phyloP scores from a whole-genome alignment of 2,329 filamentous ascomycete species.

The Sclerotinia glacialis region DNA sequence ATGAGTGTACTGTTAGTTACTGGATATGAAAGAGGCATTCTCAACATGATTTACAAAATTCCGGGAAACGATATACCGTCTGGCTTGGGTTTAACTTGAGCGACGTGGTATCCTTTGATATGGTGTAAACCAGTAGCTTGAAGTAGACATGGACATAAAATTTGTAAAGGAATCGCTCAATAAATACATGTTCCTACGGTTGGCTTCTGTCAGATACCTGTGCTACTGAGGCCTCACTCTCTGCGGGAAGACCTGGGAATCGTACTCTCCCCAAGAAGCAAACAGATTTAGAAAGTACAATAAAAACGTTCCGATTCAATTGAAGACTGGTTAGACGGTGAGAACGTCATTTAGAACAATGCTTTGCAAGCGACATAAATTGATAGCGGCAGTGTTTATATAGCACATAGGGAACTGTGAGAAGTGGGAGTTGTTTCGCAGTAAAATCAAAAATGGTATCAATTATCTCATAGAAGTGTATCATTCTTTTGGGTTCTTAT shows the following conservation, averaged over 20 bases:
- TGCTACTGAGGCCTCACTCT: not conserved
- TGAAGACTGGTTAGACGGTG: not conserved
- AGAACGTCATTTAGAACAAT: not conserved
- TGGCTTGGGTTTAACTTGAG: not conserved
- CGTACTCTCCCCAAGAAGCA: not conserved
- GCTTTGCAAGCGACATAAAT: not conserved
- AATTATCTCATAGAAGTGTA: constrained; percentile 18
- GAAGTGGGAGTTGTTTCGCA: not conserved
- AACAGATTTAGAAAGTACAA: not conserved
- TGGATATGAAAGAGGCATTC: not conserved
- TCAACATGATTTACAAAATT: not conserved
- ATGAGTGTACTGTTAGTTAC: not conserved
- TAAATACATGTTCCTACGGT: not conserved
- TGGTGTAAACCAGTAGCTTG: not conserved
- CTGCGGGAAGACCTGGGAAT: not conserved
- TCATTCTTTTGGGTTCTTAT: constrained; percentile 31
- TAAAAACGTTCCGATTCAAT: not conserved
- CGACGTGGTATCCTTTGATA: not conserved
- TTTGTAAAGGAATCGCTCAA: not conserved
- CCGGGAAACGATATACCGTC: not conserved
- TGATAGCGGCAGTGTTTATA: not conserved
- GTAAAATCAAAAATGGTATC: constrained; percentile 19
- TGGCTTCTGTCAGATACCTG: not conserved
- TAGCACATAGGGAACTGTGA: not conserved
- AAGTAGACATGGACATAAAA: not conserved